Base-by-base conservation (phyloP, 495 filamentous ascomycete genomes). In the Penicillium salamii region DNA sequence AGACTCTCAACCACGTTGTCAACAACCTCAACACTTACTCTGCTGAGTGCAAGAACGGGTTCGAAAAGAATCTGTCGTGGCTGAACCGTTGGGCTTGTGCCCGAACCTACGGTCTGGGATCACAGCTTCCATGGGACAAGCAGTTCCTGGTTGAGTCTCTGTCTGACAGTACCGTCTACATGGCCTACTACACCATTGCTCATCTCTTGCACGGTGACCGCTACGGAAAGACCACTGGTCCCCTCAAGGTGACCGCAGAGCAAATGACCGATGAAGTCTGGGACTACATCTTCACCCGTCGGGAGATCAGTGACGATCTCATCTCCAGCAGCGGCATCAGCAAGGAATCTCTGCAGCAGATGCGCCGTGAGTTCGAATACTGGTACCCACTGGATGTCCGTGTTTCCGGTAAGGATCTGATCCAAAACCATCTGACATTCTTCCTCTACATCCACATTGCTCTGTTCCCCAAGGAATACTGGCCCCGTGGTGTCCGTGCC, bases 191-290 rank as follows among this genome's bases (percentile, higher is more conserved):
- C 72, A 96, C 93, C 7, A 83, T 98, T 53, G 84, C 89, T 9
- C 92, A 96, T 66, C 79, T 86, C 55, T 81, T 98, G 18, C 91
- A 95, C 70, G 80, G 72, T 38, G 86, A 90, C 58, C 81, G 90
- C 21, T 96, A 88, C 53, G 91, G 91, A 14, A 83, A 82, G 50
- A 75, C 82, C 43, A 74, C 77, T 42, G 91, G 91, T 42, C 63
- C 78, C 23, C 70, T 84, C 19, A 72, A 82, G 48, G 74, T 96
- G 52, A 84, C 77, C 29, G 74, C 91, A 1, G 86, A 91, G 11
- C 89, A 97, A 69, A 93, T 98, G 90, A 89, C 77, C 31, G 92
- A 97, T 57, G 91, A 95, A 54, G 87, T 96, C 26, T 98, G 92
- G 91, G 92, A 98, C 69, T 96, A 93, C 62, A 67, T 97, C 51